phyloP scores from a whole-genome alignment of 495 filamentous ascomycete species.

The Penicillium steckii region DNA sequence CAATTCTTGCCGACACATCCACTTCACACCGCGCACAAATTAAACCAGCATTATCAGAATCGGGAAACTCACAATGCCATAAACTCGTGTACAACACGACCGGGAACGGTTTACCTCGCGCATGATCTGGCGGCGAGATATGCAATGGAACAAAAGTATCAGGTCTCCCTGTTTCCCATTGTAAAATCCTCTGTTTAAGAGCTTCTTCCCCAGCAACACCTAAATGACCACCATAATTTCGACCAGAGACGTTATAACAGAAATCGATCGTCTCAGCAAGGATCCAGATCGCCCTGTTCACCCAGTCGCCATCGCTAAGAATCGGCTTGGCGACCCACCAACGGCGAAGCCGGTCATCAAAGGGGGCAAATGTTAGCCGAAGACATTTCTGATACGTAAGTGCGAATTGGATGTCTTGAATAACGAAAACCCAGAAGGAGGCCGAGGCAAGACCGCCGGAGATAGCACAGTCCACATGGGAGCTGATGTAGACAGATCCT shows the following conservation, averaged over 20 bases:
- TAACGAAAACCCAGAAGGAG: constrained; percentile 45
- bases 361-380: constrained; percentile 35
- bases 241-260: constrained; percentile 31
- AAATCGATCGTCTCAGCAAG: constrained; percentile 40
- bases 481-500: constrained; percentile 45
- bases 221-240: constrained; percentile 17
- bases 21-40: background rate
- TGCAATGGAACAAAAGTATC: constrained; percentile 38
- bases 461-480: constrained; percentile 39
- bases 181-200: constrained; percentile 27
- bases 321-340: constrained; percentile 29
- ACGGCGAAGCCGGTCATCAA: constrained; percentile 34
- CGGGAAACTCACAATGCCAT: constrained; percentile 33
- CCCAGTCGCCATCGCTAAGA: constrained; percentile 40
- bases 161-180: constrained; percentile 32
- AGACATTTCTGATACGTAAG: constrained; percentile 39
- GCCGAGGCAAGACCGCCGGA: constrained; percentile 39
- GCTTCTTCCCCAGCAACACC: constrained; percentile 18
- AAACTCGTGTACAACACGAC: constrained; percentile 38
- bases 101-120: constrained; percentile 36
- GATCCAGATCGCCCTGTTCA: constrained; percentile 39
- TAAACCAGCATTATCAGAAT: background rate
- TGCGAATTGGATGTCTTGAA: constrained; percentile 45
- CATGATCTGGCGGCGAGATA: constrained; percentile 28
- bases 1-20: background rate